Evolutionary conservation across 306 rosid species (phyloP), one percentile per base, ranked within the genome.

Genomic region (Cicer yamashitae): DNA sequence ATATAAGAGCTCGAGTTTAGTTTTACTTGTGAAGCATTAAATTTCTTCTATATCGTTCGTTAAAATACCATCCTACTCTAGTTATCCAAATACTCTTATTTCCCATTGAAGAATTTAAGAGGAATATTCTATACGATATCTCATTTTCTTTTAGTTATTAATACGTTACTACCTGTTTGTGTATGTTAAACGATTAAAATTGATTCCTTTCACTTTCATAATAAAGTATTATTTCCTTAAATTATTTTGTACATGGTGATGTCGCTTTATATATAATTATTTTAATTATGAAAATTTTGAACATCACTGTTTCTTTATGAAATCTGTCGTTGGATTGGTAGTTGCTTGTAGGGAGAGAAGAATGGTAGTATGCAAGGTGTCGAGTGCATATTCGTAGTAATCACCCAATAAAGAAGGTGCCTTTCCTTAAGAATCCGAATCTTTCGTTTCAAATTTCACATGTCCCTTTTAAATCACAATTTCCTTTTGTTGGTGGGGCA

Each of bases 281-380:
- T 52, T 17, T 17, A 39, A 58, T 20, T 20, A 20, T 34, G 10
- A 6, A 73, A 43, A 7, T 56, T 12, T 3, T 41, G 43, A 60
- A 34, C 34, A 1, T 47, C 37, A 59, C 5, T 5, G 9, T 44
- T 7, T 25, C 1, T 2, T 57, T 45, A 8, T 44, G 61, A 12
- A 60, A 18, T 4, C 20, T 34, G 17, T 10, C 82, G 80, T 83
- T 77, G 81, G 78, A 83, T 74, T 61, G 87, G 78, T 80, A 45
- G 80, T 80, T 74, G 61, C 7, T 77, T 60, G 47, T 41, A 39
- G n/a, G 41, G 1, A 34, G 64, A 71, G 70, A 51, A 54, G 38
- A 73, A 80, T 52, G 75, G 54, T 25, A 70, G 74, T 74, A 22
- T 58, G 86, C 44, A 64, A 83, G 75, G 67, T 74, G 83, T 68